These are phyloP conservation scores for Kokia cookei DNA, from an alignment of 441 rosid species.

Conservation along the genomic window DNA sequence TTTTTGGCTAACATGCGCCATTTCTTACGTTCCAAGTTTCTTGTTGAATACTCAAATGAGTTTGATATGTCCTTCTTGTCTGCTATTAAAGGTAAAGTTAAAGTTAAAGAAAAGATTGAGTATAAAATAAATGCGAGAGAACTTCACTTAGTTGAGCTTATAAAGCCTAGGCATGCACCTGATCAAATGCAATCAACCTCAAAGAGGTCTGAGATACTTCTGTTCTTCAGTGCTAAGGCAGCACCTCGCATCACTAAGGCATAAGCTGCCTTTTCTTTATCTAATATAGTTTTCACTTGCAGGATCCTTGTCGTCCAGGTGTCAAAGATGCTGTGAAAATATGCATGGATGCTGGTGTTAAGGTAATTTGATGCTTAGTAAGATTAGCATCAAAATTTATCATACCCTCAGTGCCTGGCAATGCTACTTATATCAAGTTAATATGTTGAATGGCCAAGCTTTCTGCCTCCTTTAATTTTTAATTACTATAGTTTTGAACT, in stretches of 20 bases:
- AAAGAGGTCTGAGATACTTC: neutral
- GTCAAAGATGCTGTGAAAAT: slow-evolving; percentile 78
- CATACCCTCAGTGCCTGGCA: neutral
- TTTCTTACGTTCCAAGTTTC: neutral
- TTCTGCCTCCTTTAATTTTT: neutral
- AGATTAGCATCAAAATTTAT: neutral
- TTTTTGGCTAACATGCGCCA: neutral
- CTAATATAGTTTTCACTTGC: slow-evolving; percentile 16
- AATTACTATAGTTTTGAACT: neutral
- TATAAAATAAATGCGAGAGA: neutral
- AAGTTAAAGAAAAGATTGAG: neutral
- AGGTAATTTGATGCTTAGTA: slow-evolving; percentile 36
- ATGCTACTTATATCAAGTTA: neutral
- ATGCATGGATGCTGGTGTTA: slow-evolving; percentile 86
- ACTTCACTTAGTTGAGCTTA: neutral
- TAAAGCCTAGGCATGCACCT: neutral
- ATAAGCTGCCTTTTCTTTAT: neutral
- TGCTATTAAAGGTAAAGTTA: neutral
- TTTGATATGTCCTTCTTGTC: neutral
- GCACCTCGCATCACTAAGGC: neutral
- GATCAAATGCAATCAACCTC: neutral
- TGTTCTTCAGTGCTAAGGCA: neutral
- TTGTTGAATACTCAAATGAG: neutral
- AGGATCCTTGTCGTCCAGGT: slow-evolving; percentile 98
- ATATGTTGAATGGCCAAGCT: neutral